Evolutionary conservation across 2,329 filamentous ascomycete genomes (phyloP).

Genomic region (Lachnellula hyalina): DNA sequence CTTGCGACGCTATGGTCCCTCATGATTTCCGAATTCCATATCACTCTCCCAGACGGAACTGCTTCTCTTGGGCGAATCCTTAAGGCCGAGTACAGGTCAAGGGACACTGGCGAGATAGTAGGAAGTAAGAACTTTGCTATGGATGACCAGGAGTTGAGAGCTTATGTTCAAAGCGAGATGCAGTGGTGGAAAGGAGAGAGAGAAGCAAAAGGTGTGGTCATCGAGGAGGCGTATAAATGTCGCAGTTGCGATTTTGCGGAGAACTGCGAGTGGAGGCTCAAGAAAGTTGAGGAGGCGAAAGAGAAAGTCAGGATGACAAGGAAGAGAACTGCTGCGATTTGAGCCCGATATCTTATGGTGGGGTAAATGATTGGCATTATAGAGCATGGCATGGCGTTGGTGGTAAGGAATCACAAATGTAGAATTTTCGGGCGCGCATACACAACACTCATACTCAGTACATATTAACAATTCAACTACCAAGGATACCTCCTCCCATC

Average conservation of each 20-base stretch:
- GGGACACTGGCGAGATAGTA: conserved; percentile 44
- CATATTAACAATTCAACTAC: conserved; percentile 4
- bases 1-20: conserved; percentile 55
- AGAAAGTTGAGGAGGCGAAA: conserved; percentile 56
- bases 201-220: conserved; percentile 65
- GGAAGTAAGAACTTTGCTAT: conserved; percentile 61
- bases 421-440: neutral
- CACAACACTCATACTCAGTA: neutral
- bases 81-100: conserved; percentile 48
- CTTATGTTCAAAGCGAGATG: conserved; percentile 66
- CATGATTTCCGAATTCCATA: conserved; percentile 55
- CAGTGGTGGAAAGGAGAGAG: conserved; percentile 83
- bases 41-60: conserved; percentile 42
- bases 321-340: conserved; percentile 10
- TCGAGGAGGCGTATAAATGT: conserved; percentile 89
- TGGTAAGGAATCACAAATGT: neutral
- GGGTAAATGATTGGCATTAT: neutral
- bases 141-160: conserved; percentile 56
- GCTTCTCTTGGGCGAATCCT: conserved; percentile 52
- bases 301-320: conserved; percentile 20
- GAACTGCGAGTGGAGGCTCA: conserved; percentile 70
- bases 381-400: neutral
- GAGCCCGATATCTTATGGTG: neutral
- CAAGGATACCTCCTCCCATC: conserved; percentile 19
- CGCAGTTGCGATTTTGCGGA: conserved; percentile 76